Evolutionary conservation across 163 green algal species (phyloP), one percentile per base, ranked within the genome.

Genomic region (Trebouxia gelatinosa): DNA sequence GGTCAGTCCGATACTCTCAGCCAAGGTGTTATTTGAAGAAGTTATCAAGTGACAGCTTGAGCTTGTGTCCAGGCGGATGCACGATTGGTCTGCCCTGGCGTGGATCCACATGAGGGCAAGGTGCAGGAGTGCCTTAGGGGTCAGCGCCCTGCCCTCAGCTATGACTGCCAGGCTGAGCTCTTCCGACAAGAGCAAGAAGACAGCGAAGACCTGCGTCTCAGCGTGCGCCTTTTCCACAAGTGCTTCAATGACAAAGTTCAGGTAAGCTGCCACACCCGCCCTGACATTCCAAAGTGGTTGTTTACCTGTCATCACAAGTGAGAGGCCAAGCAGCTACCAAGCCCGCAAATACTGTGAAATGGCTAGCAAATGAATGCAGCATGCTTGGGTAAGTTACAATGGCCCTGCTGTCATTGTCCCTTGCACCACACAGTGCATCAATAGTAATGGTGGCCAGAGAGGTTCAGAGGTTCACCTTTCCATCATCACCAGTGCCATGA

Each of bases 41-140:
- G 0, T 5, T 37, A 23, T n/a, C 54, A 19, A 31, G 4, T 62
- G 21, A 62, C 23, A 28, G 51, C 28, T 80, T 39, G n/a, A n/a
- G n/a, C 21, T 19, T 19, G 43, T 17, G 16, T 70, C 67, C 76
- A 91, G 75, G 82, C 70, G 16, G 91, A 96, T 68, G 80, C 86
- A 1, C 78, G 85, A 9, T 79, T 17, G 1, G 59, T 90, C 13
- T 94, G 90, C 81, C 35, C 65, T 57, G 84, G 78, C 29, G 86
- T 92, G 13, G 81, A 91, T 62, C 74, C 79, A 2, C 85, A 90
- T 26, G 85, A 84, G 13, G 90, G 91, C 11, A 79, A 85, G 43
- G 81, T 94, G 67, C 86, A 92, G 75, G 82, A 81, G 2, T 95
- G 91, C 81, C 80, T 95, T 65, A 72, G 83, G 50, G 32, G 80